These are phyloP conservation scores for Aspergillus pseudoglaucus DNA, from an alignment of 2,329 filamentous ascomycete species.

Conservation along the genomic window DNA sequence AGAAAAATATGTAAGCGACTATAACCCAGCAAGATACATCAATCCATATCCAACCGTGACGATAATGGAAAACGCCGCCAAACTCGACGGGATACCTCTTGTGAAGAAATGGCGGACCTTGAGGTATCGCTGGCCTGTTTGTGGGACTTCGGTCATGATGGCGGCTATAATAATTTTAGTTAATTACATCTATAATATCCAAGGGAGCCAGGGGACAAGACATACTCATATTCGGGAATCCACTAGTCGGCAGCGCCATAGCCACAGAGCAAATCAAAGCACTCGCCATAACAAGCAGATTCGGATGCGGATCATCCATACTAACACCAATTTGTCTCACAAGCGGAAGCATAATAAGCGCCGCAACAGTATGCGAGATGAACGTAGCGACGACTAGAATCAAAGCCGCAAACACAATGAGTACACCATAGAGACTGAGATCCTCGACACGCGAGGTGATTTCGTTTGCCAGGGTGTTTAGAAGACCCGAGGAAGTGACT, in stretches of 20 bases:
- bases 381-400: conserved; percentile 94
- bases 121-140: conserved; percentile 85
- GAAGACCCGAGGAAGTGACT: conserved; percentile 83
- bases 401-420: conserved; percentile 75
- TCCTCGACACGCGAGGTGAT: conserved; percentile 70
- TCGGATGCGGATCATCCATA: conserved; percentile 88
- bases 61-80: conserved; percentile 74
- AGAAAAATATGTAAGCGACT: conserved; percentile 9
- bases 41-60: conserved; percentile 85
- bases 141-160: conserved; percentile 97
- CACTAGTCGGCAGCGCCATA: conserved; percentile 91
- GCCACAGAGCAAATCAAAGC: conserved; percentile 97
- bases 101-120: conserved; percentile 92
- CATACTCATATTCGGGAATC: conserved; percentile 99
- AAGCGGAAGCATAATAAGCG: conserved; percentile 86
- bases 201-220: conserved; percentile 21
- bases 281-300: conserved; percentile 88
- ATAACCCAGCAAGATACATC: conserved; percentile 70
- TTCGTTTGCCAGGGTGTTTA: conserved; percentile 74
- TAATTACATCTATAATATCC: conserved; percentile 9
- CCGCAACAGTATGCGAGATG: conserved; percentile 94
- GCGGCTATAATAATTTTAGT: conserved; percentile 55
- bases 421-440: conserved; percentile 75
- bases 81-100: conserved; percentile 78
- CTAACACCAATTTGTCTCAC: conserved; percentile 76